Percentiles rank a stretch among this genome's conserved stretches.
Conservation (phyloP, 108 stramenopile species). For the Bacterosira constricta region DNA sequence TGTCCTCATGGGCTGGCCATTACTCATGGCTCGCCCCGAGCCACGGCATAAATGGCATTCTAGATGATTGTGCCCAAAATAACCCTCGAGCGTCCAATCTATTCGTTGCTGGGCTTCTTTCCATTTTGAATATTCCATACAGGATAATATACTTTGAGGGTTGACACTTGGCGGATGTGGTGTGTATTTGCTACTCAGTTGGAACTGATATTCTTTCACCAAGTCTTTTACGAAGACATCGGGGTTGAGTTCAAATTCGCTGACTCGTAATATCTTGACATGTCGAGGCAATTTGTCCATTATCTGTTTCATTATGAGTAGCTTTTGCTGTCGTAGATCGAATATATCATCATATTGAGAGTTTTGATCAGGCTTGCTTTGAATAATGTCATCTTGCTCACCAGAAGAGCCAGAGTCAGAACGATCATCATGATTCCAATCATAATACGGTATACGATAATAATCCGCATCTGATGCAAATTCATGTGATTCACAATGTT, state of each 20-base stretch:
- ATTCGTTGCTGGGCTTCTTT: constrained; percentile 37
- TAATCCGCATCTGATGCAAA: constrained; percentile 3
- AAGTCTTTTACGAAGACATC: constrained; percentile 33
- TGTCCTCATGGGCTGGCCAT: background rate
- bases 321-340: constrained; percentile 28
- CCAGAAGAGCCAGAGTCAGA: too few species aligned
- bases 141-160: background rate
- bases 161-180: background rate
- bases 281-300: constrained; percentile 38
- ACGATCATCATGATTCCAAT: constrained; percentile 2
- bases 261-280: constrained; percentile 36
- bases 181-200: background rate
- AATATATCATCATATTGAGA: constrained; percentile 28
- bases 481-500: background rate
- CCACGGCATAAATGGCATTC: constrained; percentile 42
- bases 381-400: background rate
- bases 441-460: constrained; percentile 31
- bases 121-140: constrained; percentile 35
- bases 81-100: constrained; percentile 45
- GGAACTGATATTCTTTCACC: constrained; percentile 44
- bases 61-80: constrained; percentile 46
- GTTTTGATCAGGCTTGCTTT: background rate
- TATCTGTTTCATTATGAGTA: constrained; percentile 37
- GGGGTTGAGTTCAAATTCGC: constrained; percentile 49
- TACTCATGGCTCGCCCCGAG: background rate